Evolutionary conservation across 345 rosid species (phyloP).

Genomic region (Microthlaspi erraticum): DNA sequence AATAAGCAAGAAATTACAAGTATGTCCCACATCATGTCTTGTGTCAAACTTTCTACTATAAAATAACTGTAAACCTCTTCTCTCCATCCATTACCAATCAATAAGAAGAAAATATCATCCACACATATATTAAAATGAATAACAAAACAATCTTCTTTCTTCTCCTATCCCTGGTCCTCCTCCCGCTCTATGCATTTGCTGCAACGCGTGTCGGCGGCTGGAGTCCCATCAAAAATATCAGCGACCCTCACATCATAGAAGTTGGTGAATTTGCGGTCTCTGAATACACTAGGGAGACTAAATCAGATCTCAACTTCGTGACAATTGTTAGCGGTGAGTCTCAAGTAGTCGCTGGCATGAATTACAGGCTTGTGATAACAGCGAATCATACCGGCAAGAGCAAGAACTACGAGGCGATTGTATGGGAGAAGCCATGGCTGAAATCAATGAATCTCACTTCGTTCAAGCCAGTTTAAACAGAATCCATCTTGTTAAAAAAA

Average conservation of each 20-base stretch:
- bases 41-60: constrained; percentile 1
- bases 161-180: constrained; percentile 16
- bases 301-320: constrained; percentile 34
- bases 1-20: too few relatives aligned
- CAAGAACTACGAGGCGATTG: constrained; percentile 44
- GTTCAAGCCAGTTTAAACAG: constrained; percentile 38
- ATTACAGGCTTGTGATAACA: constrained; percentile 50
- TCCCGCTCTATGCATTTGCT: constrained; percentile 16
- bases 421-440: constrained; percentile 53
- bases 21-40: too few relatives aligned
- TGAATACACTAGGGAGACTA: constrained; percentile 44
- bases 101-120: neutral
- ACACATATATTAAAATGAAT: neutral
- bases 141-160: neutral
- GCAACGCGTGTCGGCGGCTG: constrained; percentile 50
- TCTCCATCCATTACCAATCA: neutral
- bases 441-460: constrained; percentile 47
- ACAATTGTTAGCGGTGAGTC: constrained; percentile 45
- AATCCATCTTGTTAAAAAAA: constrained; percentile 1
- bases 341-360: constrained; percentile 55
- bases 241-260: constrained; percentile 54
- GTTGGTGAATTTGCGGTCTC: constrained; percentile 58
- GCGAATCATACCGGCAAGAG: constrained; percentile 7
- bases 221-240: constrained; percentile 52
- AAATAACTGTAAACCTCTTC: neutral